These are phyloP conservation scores for Amanita thiersii DNA, from an alignment of 768 basidiomycete species.

Conservation along the genomic window DNA sequence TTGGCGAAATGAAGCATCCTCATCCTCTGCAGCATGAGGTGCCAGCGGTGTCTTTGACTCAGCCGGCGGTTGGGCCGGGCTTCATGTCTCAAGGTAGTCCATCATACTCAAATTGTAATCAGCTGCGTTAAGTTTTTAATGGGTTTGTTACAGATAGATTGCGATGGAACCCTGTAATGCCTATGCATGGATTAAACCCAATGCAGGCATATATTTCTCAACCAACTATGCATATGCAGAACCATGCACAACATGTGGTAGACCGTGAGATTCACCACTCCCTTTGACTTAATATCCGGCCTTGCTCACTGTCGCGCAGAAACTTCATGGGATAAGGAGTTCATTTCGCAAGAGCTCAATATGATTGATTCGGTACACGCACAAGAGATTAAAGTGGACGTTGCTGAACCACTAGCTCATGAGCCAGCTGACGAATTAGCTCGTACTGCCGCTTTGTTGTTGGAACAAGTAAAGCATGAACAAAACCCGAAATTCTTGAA, in stretches of 20 bases:
- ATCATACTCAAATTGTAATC: neutral
- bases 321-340: constrained; percentile 58
- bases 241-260: constrained; percentile 18
- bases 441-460: constrained; percentile 66
- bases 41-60: neutral
- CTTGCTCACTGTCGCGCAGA: constrained; percentile 19
- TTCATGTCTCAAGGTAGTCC: neutral
- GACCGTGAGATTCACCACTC: constrained; percentile 32
- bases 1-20: neutral
- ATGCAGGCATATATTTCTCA: constrained; percentile 27
- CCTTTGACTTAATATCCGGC: neutral
- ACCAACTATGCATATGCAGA: constrained; percentile 18
- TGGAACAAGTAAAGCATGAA: constrained; percentile 69
- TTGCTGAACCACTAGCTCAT: constrained; percentile 11
- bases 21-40: neutral
- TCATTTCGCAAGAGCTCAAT: constrained; percentile 45
- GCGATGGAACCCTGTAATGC: constrained; percentile 31
- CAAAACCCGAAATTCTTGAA: constrained; percentile 80
- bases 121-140: too few relatives aligned
- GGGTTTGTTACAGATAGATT: constrained; percentile 26
- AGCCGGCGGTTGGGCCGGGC: neutral
- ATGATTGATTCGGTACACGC: constrained; percentile 19
- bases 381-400: constrained; percentile 12
- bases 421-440: constrained; percentile 65
- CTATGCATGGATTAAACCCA: constrained; percentile 29